phyloP scores from a whole-genome alignment of 2,329 filamentous ascomycete genomes.

The Penicillium griseofulvum region DNA sequence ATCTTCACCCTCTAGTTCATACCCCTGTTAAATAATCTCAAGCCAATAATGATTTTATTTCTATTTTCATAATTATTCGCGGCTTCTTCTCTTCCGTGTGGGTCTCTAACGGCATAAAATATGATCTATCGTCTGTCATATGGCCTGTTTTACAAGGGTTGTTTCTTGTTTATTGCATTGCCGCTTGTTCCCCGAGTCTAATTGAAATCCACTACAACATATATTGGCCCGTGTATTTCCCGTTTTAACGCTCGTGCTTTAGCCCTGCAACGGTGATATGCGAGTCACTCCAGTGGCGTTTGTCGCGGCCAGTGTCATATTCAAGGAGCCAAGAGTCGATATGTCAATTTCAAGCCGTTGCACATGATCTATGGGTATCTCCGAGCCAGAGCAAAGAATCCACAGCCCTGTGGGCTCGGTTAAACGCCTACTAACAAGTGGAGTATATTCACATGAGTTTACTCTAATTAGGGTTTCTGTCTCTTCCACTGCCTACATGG shows the following conservation, averaged over 20 bases:
- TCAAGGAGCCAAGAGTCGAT: background rate
- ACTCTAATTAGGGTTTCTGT: background rate
- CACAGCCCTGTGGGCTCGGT: background rate
- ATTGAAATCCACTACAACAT: background rate
- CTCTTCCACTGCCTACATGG: background rate
- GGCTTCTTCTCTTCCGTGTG: background rate
- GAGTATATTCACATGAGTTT: background rate
- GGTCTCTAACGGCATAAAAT: background rate
- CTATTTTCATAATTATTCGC: background rate
- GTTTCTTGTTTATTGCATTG: background rate
- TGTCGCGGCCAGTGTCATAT: background rate
- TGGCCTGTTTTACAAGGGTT: too few relatives aligned
- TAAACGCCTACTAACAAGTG: background rate
- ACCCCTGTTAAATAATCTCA: background rate
- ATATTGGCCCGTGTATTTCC: background rate
- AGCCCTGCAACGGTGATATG: background rate
- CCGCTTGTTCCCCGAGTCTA: background rate
- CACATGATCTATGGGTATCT: background rate
- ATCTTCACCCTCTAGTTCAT: background rate
- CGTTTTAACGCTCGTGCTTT: background rate
- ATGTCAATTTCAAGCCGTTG: background rate
- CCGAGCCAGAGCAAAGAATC: too few relatives aligned
- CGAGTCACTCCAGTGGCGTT: background rate
- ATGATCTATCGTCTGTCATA: conserved; percentile 1
- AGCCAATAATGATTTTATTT: background rate